phyloP scores from a whole-genome alignment of 1,139 yeast species.

The Blastobotrys arbuscula region DNA sequence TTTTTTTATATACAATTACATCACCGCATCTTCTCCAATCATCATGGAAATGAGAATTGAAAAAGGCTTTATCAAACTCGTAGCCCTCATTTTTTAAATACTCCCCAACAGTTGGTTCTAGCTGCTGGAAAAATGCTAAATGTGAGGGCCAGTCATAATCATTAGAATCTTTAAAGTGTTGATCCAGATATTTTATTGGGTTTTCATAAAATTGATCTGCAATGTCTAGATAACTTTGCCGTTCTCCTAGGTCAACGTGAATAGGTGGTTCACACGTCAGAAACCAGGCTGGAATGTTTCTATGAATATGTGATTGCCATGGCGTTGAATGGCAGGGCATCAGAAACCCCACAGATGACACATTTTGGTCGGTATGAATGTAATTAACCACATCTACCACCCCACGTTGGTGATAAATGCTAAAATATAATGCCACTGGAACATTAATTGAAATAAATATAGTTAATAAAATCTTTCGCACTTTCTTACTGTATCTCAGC shows the following conservation, averaged over 20 bases:
- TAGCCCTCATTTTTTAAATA: constrained; percentile 37
- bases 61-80: constrained; percentile 45
- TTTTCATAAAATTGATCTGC: constrained; percentile 77
- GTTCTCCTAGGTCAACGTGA: constrained; percentile 24
- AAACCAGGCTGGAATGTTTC: constrained; percentile 58
- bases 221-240: constrained; percentile 64
- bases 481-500: constrained; percentile 7
- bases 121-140: constrained; percentile 63
- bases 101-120: constrained; percentile 43
- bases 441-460: constrained; percentile 38
- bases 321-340: constrained; percentile 99
- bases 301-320: constrained; percentile 80
- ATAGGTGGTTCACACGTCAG: constrained; percentile 92
- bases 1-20: constrained; percentile 47
- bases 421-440: constrained; percentile 47
- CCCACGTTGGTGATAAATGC: constrained; percentile 76
- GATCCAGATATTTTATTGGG: constrained; percentile 48
- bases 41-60: constrained; percentile 84
- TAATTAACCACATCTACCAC: constrained; percentile 61
- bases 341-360: constrained; percentile 62
- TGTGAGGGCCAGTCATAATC: constrained; percentile 63
- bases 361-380: constrained; percentile 42
- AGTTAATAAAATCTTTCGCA: constrained; percentile 6
- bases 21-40: constrained; percentile 78
- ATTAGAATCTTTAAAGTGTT: constrained; percentile 23